Conservation (phyloP, 2,329 filamentous ascomycete genomes). For the Trichoderma semiorbis region DNA sequence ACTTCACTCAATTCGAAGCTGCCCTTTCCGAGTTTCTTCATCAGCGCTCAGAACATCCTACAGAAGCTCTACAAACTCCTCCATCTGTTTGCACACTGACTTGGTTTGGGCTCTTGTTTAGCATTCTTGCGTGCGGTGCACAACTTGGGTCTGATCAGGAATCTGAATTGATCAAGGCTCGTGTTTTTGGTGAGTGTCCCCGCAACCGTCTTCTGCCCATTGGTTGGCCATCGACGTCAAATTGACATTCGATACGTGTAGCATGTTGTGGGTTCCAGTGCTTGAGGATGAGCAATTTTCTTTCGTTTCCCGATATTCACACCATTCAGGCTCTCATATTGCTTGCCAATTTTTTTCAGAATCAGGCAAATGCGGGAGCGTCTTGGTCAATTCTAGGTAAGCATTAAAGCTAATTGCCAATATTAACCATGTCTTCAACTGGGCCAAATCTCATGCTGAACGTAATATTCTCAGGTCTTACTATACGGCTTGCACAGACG, state of each 20-base stretch:
- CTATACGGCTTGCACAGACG: neutral
- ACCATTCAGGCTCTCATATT: slow-evolving; percentile 3
- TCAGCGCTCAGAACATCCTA: neutral
- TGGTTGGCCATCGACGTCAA: neutral
- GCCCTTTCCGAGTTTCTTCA: neutral
- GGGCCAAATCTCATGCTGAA: neutral
- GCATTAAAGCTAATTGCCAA: neutral
- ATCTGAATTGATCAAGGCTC: neutral
- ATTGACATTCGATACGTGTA: neutral
- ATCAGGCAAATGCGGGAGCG: neutral
- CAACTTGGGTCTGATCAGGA: neutral
- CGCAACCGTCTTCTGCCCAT: neutral
- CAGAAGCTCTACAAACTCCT: neutral
- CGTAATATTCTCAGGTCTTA: neutral
- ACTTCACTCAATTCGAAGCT: neutral
- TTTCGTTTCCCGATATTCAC: neutral
- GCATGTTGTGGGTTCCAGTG: neutral
- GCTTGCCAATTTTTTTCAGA: neutral
- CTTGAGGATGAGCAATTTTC: neutral
- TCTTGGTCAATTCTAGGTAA: slow-evolving; percentile 9
- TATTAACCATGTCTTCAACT: neutral
- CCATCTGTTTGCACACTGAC: neutral
- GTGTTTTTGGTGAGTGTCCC: neutral
- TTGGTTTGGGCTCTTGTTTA: neutral
- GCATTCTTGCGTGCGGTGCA: neutral